These are phyloP conservation scores for Earliella scabrosa DNA, from an alignment of 1,284 basidiomycete species.

Conservation along the genomic window DNA sequence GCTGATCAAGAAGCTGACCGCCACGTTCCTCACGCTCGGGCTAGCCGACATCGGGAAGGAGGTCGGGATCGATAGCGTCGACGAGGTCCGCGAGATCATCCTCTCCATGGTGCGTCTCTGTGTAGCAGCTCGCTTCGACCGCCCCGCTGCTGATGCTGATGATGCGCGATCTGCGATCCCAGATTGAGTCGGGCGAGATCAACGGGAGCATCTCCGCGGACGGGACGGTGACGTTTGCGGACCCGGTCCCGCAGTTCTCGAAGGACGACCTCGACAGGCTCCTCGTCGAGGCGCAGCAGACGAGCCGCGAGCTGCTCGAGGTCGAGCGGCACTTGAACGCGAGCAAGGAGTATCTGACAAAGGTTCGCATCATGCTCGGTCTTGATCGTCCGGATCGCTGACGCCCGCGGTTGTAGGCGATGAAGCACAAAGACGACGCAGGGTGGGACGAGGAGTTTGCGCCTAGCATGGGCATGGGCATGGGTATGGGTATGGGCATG, in stretches of 20 bases:
- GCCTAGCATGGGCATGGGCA: not conserved
- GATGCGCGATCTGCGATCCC: not conserved
- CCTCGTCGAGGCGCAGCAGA: constrained; percentile 62
- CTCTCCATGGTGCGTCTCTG: constrained; percentile 67
- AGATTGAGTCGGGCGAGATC: constrained; percentile 76
- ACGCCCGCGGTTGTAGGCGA: constrained; percentile 22
- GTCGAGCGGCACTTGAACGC: constrained; percentile 62
- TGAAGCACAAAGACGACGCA: constrained; percentile 36
- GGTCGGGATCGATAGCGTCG: constrained; percentile 58
- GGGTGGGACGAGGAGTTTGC: constrained; percentile 34
- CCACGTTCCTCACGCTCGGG: constrained; percentile 77
- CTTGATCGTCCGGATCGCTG: not conserved
- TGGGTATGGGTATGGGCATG: too few relatives aligned
- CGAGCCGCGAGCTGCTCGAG: constrained; percentile 51
- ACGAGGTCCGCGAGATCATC: constrained; percentile 61
- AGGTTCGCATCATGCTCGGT: constrained; percentile 44
- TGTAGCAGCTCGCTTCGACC: too few relatives aligned
- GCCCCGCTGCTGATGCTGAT: not conserved
- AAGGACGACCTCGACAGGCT: constrained; percentile 69
- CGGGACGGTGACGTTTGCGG: constrained; percentile 75
- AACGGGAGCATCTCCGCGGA: constrained; percentile 63
- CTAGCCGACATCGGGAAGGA: constrained; percentile 69
- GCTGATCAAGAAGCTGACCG: constrained; percentile 75
- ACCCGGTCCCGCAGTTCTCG: constrained; percentile 62
- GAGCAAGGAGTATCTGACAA: constrained; percentile 69